phyloP scores from a whole-genome alignment of 371 early-diverging fungal species.

The Apophysomyces ossiformis region DNA sequence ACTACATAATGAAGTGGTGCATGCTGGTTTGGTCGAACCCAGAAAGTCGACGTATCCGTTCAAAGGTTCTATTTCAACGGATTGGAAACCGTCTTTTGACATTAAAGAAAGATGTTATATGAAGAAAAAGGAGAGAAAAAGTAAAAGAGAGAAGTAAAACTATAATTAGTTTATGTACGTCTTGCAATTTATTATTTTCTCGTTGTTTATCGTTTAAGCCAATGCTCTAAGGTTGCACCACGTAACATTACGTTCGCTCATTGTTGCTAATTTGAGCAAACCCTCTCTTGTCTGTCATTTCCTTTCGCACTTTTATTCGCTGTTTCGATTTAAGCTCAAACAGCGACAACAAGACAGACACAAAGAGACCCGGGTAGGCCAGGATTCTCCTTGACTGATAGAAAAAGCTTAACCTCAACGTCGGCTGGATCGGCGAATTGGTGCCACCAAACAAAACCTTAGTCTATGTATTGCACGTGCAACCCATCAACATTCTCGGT shows the following conservation, averaged over 20 bases:
- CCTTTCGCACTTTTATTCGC: background rate
- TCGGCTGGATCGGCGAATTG: conserved; percentile 12
- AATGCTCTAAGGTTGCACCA: conserved; percentile 5
- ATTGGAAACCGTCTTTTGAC: conserved; percentile 43
- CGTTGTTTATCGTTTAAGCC: background rate
- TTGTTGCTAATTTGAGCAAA: conserved; percentile 9
- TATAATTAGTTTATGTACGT: background rate
- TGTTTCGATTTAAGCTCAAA: conserved; percentile 4
- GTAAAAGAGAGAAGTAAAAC: conserved; percentile 8
- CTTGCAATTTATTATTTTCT: conserved; percentile 7
- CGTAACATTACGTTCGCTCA: conserved; percentile 8
- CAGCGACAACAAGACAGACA: background rate
- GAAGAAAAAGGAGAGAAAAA: conserved; percentile 9
- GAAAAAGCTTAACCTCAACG: background rate
- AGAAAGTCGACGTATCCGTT: conserved; percentile 42
- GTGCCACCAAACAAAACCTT: conserved; percentile 8
- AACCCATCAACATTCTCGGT: background rate
- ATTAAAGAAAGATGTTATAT: conserved; percentile 20
- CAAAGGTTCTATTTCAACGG: conserved; percentile 44
- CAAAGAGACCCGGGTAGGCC: conserved; percentile 2
- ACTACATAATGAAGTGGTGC: conserved; percentile 12
- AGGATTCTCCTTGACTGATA: background rate
- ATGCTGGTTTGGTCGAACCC: conserved; percentile 35
- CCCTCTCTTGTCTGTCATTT: background rate
- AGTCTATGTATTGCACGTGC: conserved; percentile 3